Percentiles rank a stretch among this genome's conserved stretches.
These are phyloP conservation scores for Erodium moschatum DNA, from an alignment of 441 rosid genomes.

Conservation along the genomic window DNA sequence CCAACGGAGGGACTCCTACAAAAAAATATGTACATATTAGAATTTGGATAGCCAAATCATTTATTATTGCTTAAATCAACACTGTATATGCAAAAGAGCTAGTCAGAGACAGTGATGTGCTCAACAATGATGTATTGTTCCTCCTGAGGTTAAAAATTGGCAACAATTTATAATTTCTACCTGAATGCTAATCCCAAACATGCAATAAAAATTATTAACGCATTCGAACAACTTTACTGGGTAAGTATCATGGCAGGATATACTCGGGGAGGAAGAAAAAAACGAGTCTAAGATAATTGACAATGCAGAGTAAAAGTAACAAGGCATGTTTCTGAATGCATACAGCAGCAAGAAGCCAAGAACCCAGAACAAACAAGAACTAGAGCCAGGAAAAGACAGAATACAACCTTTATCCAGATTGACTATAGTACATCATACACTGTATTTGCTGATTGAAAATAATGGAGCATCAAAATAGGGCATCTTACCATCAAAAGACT, in stretches of 20 bases:
- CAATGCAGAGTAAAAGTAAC: background rate
- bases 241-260: background rate
- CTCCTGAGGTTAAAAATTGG: background rate
- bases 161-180: background rate
- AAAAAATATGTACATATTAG: conserved; percentile 11
- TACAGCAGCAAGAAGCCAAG: background rate
- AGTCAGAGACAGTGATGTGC: background rate
- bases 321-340: background rate
- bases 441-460: background rate
- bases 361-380: background rate
- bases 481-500: conserved; percentile 68
- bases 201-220: background rate
- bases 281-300: too few species aligned
- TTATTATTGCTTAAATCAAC: conserved; percentile 2
- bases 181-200: background rate
- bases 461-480: background rate
- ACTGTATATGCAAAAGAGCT: background rate
- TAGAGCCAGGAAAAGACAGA: background rate
- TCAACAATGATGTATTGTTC: background rate
- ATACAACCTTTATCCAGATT: background rate
- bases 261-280: background rate
- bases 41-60: background rate
- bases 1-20: conserved; percentile 86
- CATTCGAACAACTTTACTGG: background rate
- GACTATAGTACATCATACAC: background rate